Evolutionary conservation across 2,329 filamentous ascomycete species (phyloP), one percentile per base, ranked within the genome.

Genomic region (Dryadomyces quercus-mongolicae): DNA sequence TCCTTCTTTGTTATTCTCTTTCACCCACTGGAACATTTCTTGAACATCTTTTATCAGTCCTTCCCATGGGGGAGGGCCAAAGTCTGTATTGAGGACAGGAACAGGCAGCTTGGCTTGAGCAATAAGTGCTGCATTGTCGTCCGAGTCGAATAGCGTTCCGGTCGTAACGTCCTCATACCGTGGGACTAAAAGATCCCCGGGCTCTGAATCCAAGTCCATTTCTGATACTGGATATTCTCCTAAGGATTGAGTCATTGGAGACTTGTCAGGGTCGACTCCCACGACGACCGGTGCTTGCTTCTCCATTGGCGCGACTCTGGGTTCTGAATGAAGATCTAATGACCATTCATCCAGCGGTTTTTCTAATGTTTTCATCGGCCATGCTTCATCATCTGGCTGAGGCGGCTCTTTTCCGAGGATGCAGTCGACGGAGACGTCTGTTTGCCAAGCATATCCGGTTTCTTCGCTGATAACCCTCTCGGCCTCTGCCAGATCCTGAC

Each of bases 401-500:
- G 51, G n/a, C 2, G 53, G 21, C 1, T n/a, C 15, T 0, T 21
- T 25, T 31, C 25, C 25, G 25, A 8, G 25, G 25, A 31, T 8
- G 25, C 25, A 31, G 25, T 31, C 25, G 25, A 31, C 25, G 8
- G 25, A 31, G 25, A 31, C 8, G 25, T 42, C 3, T 42, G 38
- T n/a, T 42, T 5, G 12, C 38, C 38, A 42, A n/a, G 5, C 38
- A n/a, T n/a, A n/a, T n/a, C n/a, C 16, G 38, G 38, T 42, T n/a
- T 42, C 15, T n/a, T n/a, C 20, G 18, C 13, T 4, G 2, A 51
- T 2, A 3, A 21, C 15, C 20, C 38, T 9, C 13, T 57, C 55
- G 6, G 53, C 53, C 13, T 59, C 54, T 20, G 34, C 25, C 3
- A 55, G 38, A 0, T 56, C 60, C 9, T 59, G 54, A 6, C 59